These are phyloP conservation scores for Fraxinus sp. DNA, from an alignment of 305 asterid genomes.

Conservation along the genomic window DNA sequence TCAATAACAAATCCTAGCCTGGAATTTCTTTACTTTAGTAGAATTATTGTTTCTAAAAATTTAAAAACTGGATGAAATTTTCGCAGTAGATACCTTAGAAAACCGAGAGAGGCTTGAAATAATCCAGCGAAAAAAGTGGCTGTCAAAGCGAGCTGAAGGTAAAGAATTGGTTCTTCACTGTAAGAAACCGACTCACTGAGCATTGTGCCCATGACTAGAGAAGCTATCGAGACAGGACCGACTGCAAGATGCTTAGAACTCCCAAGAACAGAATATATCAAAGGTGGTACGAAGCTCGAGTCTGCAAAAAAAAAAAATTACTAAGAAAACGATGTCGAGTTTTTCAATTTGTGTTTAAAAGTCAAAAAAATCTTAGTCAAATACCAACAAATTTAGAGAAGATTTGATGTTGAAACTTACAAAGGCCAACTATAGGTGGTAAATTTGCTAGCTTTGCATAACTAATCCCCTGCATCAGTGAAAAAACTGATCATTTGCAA, in stretches of 20 bases:
- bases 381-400: background rate
- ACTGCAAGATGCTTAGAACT: constrained; percentile 82
- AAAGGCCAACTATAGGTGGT: constrained; percentile 81
- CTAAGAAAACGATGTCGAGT: background rate
- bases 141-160: constrained; percentile 78
- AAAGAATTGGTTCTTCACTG: constrained; percentile 48
- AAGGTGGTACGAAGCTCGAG: constrained; percentile 86
- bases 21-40: constrained; percentile 9
- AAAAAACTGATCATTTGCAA: background rate
- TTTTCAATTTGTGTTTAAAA: background rate
- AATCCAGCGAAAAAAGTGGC: constrained; percentile 83
- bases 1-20: constrained; percentile 85
- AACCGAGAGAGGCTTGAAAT: constrained; percentile 76
- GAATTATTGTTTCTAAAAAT: background rate
- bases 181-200: constrained; percentile 58
- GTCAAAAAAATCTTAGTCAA: background rate
- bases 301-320: constrained; percentile 36
- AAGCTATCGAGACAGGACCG: constrained; percentile 88
- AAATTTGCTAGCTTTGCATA: constrained; percentile 87
- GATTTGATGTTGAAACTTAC: constrained; percentile 41
- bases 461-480: constrained; percentile 64
- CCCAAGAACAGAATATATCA: constrained; percentile 79
- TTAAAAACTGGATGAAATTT: background rate
- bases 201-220: constrained; percentile 95
- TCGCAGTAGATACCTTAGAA: constrained; percentile 48